Evolutionary conservation across 2,329 filamentous ascomycete genomes (phyloP), one percentile per base, ranked within the genome.

Genomic region (Venturia carpophila): DNA sequence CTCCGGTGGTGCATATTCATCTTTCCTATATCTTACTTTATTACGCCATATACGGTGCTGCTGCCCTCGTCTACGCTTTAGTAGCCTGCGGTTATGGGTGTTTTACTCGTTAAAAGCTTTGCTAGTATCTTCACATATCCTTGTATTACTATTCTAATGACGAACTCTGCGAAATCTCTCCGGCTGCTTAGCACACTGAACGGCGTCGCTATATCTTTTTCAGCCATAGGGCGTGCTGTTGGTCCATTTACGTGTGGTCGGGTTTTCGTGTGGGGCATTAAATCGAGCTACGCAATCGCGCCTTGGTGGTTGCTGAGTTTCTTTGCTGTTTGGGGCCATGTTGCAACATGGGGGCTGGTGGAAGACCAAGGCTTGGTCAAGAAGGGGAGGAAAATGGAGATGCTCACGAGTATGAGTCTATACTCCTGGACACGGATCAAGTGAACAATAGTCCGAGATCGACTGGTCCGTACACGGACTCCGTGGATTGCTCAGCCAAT

Each of bases 21-120:
- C 1, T 89, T 91, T 71, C 92, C 93, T 0, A 63, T 94, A 47
- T 78, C 91, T 24, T 97, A 94, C 79, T 75, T 94, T 67, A 66
- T 91, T 19, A 90, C 89, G 0, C 93, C 93, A 0, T 97, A 91
- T 75, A 87, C 88, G 0, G 85, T 87, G 0, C 82, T 96, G 0
- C 76, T 86, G 11, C 80, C 80, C 0, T 76, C 77, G 0, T 71
- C 75, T 15, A 69, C 71, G 1, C 69, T 75, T 1, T 88, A 90
- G 64, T 83, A 65, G 39, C 24, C 17, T 24, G 82, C 73, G 6
- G 79, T 95, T 62, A 81, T 92, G 65, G 66, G 76, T 0, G 77
- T 95, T 45, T 86, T 97, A 79, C 24, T 65, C 42, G 19, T 45
- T 37, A 64, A 64, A 17, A 21, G 64, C n/a, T 19, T 66, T 5